A percentile compares a stretch with the other conserved stretches of the same genome.
These are phyloP conservation scores for Meripilus lineatus DNA, from an alignment of 1,284 basidiomycete genomes.

Conservation along the genomic window DNA sequence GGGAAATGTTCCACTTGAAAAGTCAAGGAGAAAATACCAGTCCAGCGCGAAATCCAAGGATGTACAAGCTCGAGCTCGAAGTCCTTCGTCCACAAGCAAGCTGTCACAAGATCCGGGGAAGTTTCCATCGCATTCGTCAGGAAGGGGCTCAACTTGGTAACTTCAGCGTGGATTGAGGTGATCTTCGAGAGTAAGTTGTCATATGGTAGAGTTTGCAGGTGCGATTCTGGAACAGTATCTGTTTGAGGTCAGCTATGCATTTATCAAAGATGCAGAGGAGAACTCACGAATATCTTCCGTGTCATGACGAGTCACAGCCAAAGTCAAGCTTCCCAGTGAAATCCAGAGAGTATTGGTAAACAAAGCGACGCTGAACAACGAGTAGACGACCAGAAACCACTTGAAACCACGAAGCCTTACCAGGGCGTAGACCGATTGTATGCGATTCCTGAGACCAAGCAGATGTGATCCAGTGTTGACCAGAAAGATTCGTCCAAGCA, in stretches of 20 bases:
- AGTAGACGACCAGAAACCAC: neutral
- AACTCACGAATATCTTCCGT: neutral
- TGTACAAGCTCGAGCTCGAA: slow-evolving; percentile 29
- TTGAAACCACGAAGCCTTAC: neutral
- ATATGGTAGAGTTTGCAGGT: slow-evolving; percentile 19
- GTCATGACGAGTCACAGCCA: neutral
- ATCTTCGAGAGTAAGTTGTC: slow-evolving; percentile 26
- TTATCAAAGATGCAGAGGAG: neutral
- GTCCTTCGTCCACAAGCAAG: slow-evolving; percentile 48
- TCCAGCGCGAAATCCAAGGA: slow-evolving; percentile 41
- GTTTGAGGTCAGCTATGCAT: neutral
- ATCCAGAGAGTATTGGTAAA: neutral
- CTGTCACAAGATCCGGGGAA: slow-evolving; percentile 30
- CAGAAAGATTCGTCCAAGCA: no score
- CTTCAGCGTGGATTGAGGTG: slow-evolving; percentile 21
- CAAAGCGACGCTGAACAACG: neutral
- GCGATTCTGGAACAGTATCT: slow-evolving; percentile 10
- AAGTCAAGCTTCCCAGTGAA: neutral
- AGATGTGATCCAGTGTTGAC: no score
- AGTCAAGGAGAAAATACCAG: slow-evolving; percentile 31
- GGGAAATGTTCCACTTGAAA: neutral
- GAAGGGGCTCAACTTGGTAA: slow-evolving; percentile 22
- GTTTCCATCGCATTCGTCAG: slow-evolving; percentile 13
- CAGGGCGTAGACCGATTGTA: no score
- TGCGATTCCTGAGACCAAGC: no score